Conservation (phyloP, 495 filamentous ascomycete genomes). For the Annulohypoxylon moriforme region DNA sequence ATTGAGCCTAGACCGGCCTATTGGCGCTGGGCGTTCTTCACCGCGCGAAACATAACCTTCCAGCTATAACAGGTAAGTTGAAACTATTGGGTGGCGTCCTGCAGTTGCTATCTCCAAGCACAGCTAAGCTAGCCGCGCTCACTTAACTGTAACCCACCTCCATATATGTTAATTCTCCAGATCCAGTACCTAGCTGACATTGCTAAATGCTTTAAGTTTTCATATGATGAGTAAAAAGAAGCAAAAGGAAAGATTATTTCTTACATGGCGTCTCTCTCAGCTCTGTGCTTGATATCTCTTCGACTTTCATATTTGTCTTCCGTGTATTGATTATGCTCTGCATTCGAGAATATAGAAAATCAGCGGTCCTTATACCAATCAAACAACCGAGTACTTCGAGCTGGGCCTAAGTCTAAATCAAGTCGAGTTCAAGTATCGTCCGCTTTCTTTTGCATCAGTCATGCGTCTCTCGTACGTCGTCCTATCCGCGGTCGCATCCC, state of each 20-base stretch:
- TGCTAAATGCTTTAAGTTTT: not conserved
- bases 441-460: not conserved
- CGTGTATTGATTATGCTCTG: not conserved
- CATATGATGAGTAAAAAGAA: not conserved
- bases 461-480: conserved; percentile 43
- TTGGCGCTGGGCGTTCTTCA: conserved; percentile 3
- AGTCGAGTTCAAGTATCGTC: not conserved
- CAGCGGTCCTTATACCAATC: not conserved
- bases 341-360: not conserved
- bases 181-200: not conserved
- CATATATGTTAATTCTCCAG: not conserved
- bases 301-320: not conserved
- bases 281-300: conserved; percentile 19
- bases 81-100: conserved; percentile 32
- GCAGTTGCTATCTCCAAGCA: conserved; percentile 1
- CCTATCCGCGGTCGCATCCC: conserved; percentile 38
- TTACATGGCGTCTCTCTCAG: conserved; percentile 19
- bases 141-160: conserved; percentile 16
- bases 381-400: not conserved
- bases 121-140: conserved; percentile 25
- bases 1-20: conserved; percentile 19
- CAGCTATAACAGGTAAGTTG: conserved; percentile 1
- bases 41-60: not conserved
- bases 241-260: not conserved
- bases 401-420: not conserved